Evolutionary conservation across 2,329 filamentous ascomycete genomes (phyloP).

Genomic region (Apiospora kogelbergensis): DNA sequence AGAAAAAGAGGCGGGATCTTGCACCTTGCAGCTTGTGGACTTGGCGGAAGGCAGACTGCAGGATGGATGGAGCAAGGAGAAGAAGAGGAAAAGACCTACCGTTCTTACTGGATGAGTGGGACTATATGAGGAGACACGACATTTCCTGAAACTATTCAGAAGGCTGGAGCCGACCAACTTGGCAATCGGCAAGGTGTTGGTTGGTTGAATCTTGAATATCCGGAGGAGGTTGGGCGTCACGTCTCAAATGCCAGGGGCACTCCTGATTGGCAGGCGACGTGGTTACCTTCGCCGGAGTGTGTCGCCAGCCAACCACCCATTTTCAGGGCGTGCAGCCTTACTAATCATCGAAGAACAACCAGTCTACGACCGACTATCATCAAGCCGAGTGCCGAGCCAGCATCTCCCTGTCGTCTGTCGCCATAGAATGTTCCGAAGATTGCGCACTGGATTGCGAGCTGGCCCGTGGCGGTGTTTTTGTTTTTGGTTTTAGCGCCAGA

Average conservation of each 20-base stretch:
- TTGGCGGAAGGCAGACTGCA: background rate
- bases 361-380: no score
- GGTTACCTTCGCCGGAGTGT: background rate
- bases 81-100: background rate
- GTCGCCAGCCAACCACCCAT: background rate
- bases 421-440: background rate
- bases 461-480: background rate
- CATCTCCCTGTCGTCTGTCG: background rate
- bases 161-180: conserved; percentile 5
- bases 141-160: conserved; percentile 8
- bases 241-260: background rate
- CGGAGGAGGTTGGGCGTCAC: background rate
- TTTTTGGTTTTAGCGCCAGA: background rate
- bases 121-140: background rate
- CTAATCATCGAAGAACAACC: background rate
- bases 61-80: background rate
- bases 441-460: background rate
- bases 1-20: background rate
- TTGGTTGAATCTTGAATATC: background rate
- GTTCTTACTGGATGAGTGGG: background rate
- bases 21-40: background rate
- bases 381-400: background rate
- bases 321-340: background rate
- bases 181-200: background rate
- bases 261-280: background rate